Base-by-base conservation (phyloP, 129 eudicot genomes). In the Smallanthus sonchifolius region DNA sequence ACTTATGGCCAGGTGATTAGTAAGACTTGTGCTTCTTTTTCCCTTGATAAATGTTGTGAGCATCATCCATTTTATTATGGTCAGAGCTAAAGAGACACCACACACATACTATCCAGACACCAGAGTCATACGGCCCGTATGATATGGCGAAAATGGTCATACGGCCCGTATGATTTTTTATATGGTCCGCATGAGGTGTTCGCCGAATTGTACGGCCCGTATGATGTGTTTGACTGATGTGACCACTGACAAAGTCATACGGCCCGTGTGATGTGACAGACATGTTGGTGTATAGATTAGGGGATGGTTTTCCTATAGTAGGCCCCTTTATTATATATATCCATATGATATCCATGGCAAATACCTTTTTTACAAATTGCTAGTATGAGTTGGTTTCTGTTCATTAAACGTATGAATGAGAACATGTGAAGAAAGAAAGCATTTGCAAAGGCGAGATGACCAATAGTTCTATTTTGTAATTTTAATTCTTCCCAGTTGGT, bases 1-100 rank as follows among this genome's bases (percentile, higher is more conserved):
- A 83, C 86, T 44, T 89, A 86, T 65, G 98, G 88, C 39, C 95
- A 89, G 98, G 98, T 92, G 69, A 61, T 69, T 61, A 14, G 40
- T 14, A 61, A 11, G 67, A 61, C 20, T 61, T 32, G 67, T 6
- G 40, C 40, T 56, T 24, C 36, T 56, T 24, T 56, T 20, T 3
- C 15, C 6, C 36, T 28, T 7, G 15, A n/a, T 64, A 39, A 42
- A 16, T 1, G 10, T 13, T 34, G 38, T 67, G 37, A 15, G 24
- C 59, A 57, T 55, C 19, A 52, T 39, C 19, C 19, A 39, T 38
- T 38, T 38, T 42, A 51, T 54, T 48, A 24, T 24, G 30, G 30
- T 24, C 30, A 24, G 1, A 24, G 1, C 30, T 24, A 24, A 24
- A 24, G 30, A 24, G 30, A 24, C 30, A 24, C 30, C 30, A 24